phyloP scores from a whole-genome alignment of 1,284 basidiomycete genomes.

The Malassezia globosa region DNA sequence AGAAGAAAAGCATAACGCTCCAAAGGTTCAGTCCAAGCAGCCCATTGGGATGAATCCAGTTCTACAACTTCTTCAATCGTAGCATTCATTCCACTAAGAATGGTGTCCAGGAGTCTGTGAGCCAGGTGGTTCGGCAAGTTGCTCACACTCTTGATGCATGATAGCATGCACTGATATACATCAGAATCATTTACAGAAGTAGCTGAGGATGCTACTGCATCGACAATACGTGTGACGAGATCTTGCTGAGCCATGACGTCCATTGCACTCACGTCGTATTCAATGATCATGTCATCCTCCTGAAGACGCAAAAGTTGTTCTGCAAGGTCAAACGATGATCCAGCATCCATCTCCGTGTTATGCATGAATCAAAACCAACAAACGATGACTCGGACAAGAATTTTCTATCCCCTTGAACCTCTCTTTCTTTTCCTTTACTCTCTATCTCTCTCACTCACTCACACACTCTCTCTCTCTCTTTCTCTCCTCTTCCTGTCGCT shows the following conservation, averaged over 20 bases:
- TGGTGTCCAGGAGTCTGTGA: constrained; percentile 35
- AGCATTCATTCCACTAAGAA: constrained; percentile 27
- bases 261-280: constrained; percentile 22
- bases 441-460: too few species aligned
- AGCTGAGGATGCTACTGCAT: constrained; percentile 25
- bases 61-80: constrained; percentile 28
- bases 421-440: too few species aligned
- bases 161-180: constrained; percentile 29
- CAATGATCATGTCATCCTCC: constrained; percentile 36
- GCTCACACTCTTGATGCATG: constrained; percentile 36
- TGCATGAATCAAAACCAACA: too few species aligned
- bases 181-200: constrained; percentile 24
- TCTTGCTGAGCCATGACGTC: constrained; percentile 22
- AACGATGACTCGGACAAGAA: too few species aligned
- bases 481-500: too few species aligned
- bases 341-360: constrained; percentile 1
- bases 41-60: constrained; percentile 21
- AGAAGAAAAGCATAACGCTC: constrained; percentile 41
- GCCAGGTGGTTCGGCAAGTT: constrained; percentile 23
- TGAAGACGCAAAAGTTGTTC: constrained; percentile 34
- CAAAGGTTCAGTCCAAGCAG: constrained; percentile 27
- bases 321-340: constrained; percentile 27
- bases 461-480: too few species aligned
- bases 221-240: constrained; percentile 27
- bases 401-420: too few species aligned